Evolutionary conservation across 2,329 filamentous ascomycete species (phyloP).

Genomic region (Phoma herbarum): DNA sequence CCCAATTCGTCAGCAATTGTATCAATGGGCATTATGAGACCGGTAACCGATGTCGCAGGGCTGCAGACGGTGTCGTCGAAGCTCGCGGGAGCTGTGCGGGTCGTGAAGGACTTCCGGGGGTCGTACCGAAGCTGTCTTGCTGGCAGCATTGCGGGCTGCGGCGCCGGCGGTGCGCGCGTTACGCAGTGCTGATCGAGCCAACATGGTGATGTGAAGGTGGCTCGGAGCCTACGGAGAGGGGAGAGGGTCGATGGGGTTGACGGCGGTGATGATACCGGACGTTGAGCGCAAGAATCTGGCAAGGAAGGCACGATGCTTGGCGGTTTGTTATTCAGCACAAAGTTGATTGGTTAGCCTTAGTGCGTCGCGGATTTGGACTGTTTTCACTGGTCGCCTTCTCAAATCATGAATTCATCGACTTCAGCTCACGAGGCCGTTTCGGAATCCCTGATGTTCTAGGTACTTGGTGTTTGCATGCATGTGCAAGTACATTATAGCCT

Average conservation of each 20-base stretch:
- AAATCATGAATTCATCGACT: constrained; percentile 17
- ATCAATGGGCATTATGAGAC: constrained; percentile 39
- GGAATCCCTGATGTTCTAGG: no score
- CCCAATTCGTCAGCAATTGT: constrained; percentile 43
- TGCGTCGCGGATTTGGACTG: not conserved
- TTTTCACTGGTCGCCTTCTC: not conserved
- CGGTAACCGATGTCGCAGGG: constrained; percentile 22
- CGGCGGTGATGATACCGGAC: constrained; percentile 42
- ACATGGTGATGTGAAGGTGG: constrained; percentile 71
- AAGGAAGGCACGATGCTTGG: constrained; percentile 8
- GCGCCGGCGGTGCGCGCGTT: constrained; percentile 85
- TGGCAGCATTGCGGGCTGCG: constrained; percentile 72
- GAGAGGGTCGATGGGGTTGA: constrained; percentile 49
- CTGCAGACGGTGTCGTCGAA: constrained; percentile 34
- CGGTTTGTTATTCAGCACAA: constrained; percentile 7
- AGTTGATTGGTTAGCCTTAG: constrained; percentile 9
- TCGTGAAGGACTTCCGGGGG: constrained; percentile 37
- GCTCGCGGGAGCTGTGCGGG: constrained; percentile 41
- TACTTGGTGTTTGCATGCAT: no score
- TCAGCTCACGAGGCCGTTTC: constrained; percentile 3
- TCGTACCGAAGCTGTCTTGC: constrained; percentile 58
- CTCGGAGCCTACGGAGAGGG: constrained; percentile 45
- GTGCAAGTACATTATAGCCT: not conserved
- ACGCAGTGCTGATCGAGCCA: constrained; percentile 91
- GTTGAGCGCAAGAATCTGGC: constrained; percentile 21